Base-by-base conservation (phyloP, 305 asterid species). In the Fraxinus greggii region DNA sequence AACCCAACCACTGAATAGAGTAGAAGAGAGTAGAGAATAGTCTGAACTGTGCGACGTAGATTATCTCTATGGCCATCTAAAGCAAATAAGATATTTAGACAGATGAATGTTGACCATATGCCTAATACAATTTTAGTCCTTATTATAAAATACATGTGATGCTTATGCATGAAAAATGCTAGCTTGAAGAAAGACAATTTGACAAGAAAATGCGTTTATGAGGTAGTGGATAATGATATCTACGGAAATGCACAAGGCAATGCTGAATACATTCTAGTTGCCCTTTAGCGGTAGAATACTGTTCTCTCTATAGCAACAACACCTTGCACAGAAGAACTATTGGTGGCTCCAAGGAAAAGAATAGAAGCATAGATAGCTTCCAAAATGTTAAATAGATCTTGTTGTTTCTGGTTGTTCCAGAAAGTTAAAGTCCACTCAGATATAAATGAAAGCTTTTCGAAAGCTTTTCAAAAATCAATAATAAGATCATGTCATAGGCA, bases 1-100 rank as follows among this genome's bases (percentile, higher is more conserved):
- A 89, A 89, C 8, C 92, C 89, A 9, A 91, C 86, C 93, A 88
- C 89, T 6, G 90, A 83, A 56, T 81, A 91, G 19, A 91, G 84
- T 10, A 91, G 7, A 65, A 91, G 82, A 59, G 36, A 21, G 86
- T 84, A 90, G 6, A 87, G 32, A 5, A 75, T 12, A 5, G 90
- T 75, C 54, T 90, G 93, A 32, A 83, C 59, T n/a, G 1, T 10
- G 87, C 84, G 2, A 90, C 35, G 26, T 91, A 91, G 35, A 88
- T 51, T 1, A 75, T 81, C 86, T 90, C 95, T 33, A 90, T 81
- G 3, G 89, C 88, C 79, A 90, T 89, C 94, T 91, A 87, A 77
- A 70, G 19, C 42, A 75, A 36, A 54, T 19, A 61, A 56, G 33
- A 45, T 10, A 5, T 59, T 7, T 59, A 59, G 29, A 56, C 13